Percentiles rank a stretch among this genome's conserved stretches.
Evolutionary conservation across 2,329 filamentous ascomycete genomes (phyloP).

Genomic region (Dactylellina haptotyla): DNA sequence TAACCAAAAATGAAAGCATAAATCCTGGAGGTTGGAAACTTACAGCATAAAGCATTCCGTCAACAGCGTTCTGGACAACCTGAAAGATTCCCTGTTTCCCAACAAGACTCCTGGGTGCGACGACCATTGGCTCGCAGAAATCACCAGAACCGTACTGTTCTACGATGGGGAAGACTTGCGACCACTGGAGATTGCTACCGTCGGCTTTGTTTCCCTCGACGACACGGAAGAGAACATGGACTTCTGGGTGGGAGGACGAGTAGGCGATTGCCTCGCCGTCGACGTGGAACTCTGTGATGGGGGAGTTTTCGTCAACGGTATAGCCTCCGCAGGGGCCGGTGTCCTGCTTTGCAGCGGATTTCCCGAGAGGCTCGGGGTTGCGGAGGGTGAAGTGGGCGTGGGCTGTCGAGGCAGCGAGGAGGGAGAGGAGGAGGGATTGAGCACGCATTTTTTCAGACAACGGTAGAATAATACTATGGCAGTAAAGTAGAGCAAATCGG

Average conservation of each 20-base stretch:
- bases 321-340: conserved; percentile 68
- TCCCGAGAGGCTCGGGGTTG: conserved; percentile 65
- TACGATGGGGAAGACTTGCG: conserved; percentile 67
- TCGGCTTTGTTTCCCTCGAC: conserved; percentile 66
- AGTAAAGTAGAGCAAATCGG: not conserved
- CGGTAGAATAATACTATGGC: not conserved
- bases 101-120: conserved; percentile 65
- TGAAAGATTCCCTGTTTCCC: conserved; percentile 69
- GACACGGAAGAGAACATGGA: conserved; percentile 67
- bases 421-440: conserved; percentile 21
- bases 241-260: conserved; percentile 66
- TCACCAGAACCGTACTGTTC: conserved; percentile 68
- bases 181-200: conserved; percentile 64
- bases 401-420: conserved; percentile 18
- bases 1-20: not conserved
- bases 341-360: conserved; percentile 65
- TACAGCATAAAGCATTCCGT: conserved; percentile 70
- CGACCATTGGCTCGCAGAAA: conserved; percentile 67
- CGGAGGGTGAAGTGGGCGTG: conserved; percentile 69
- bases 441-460: conserved; percentile 25
- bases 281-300: conserved; percentile 59
- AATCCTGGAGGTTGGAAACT: conserved; percentile 53
- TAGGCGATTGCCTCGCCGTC: conserved; percentile 68
- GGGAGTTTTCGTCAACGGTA: conserved; percentile 64
- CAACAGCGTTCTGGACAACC: conserved; percentile 66